Evolutionary conservation across 768 basidiomycete genomes (phyloP).

Genomic region (Boletus rubescentipes): DNA sequence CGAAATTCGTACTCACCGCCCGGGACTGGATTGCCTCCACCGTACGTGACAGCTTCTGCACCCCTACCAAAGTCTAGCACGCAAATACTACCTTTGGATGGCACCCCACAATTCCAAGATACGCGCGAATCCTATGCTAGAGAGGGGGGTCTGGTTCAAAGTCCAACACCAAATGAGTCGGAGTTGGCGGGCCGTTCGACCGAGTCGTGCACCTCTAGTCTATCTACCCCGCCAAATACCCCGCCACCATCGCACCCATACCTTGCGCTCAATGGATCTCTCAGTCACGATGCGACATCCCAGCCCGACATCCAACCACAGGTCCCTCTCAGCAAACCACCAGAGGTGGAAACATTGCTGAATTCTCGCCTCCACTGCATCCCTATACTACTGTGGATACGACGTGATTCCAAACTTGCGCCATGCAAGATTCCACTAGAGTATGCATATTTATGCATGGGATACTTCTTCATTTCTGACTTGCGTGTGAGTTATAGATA

Average conservation of each 20-base stretch:
- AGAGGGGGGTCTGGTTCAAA: neutral
- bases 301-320: neutral
- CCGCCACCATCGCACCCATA: neutral
- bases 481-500: slow-evolving; percentile 34
- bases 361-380: slow-evolving; percentile 37
- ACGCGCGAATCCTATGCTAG: neutral
- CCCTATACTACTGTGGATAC: slow-evolving; percentile 44
- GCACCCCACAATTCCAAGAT: neutral
- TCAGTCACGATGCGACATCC: neutral
- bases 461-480: slow-evolving; percentile 44
- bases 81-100: neutral
- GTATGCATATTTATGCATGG: slow-evolving; percentile 44
- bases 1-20: neutral
- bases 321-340: slow-evolving; percentile 35
- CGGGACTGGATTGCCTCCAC: neutral
- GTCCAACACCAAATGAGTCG: neutral
- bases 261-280: neutral
- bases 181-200: neutral
- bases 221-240: neutral
- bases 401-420: slow-evolving; percentile 33
- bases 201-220: neutral
- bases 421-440: slow-evolving; percentile 32
- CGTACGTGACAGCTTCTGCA: neutral
- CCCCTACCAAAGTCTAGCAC: neutral
- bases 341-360: slow-evolving; percentile 43